Evolutionary conservation across 2,329 filamentous ascomycete genomes (phyloP), one percentile per base, ranked within the genome.

Genomic region (Geoglossum cookeanum): DNA sequence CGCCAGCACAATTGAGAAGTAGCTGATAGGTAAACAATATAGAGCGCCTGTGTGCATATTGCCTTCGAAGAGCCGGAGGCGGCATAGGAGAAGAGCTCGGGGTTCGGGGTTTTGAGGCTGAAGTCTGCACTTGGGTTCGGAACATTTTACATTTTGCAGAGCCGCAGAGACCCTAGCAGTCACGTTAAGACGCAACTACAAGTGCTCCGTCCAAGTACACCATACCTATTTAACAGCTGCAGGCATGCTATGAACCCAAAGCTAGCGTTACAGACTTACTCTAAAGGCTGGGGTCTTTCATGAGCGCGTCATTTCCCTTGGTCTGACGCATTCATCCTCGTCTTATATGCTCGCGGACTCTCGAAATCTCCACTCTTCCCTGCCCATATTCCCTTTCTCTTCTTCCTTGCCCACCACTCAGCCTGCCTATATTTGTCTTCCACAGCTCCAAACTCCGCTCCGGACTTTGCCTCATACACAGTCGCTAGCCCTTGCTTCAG

Each of bases 401-500:
- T 78, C 60, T 66, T 72, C 72, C 81, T 87, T 3, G 87, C 86
- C 67, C 73, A 67, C 63, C 65, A 68, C 60, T 77, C 75, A 1
- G 73, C 72, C 17, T 66, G 64, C 32, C 72, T 66, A 63, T 77
- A 77, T 60, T 67, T 70, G 52, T 62, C 62, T 62, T 76, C 72
- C 62, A 69, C 65, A 63, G 82, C 79, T 29, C 92, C 92, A 74
- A 92, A 98, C 67, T 97, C 92, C 22, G 80, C 84, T 2, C 91
- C 92, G 4, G 76, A 78, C 70, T 94, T 97, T 32, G 88, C 91
- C 71, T 97, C 92, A 68, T 97, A 98, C 2, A 92, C 84, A 1
- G 88, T 95, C 45, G 91, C 92, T 61, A 94, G 71, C 0, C 92
- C 92, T 27, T 73, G 76, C 71, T 81, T 86, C 60, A 98, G 71